Conservation (phyloP, 495 filamentous ascomycete species). For the Aspergillus taichungensis region DNA sequence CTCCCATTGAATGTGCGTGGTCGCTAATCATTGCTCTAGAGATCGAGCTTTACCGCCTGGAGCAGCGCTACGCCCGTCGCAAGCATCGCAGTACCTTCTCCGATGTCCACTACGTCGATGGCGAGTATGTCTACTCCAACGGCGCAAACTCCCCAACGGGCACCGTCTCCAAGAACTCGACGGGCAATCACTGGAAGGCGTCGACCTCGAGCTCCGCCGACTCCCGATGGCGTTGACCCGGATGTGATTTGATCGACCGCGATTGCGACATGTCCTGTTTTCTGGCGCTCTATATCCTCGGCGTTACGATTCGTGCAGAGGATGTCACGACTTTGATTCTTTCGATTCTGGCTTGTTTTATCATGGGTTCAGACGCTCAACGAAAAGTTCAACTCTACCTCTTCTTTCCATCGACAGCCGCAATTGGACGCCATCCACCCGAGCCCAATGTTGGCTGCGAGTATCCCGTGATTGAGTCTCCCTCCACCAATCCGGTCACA, state of each 20-base stretch:
- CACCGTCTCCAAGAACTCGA: constrained; percentile 36
- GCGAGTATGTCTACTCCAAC: constrained; percentile 70
- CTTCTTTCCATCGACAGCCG: too few relatives aligned
- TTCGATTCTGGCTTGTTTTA: background rate
- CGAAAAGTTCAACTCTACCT: background rate
- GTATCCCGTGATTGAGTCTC: too few relatives aligned
- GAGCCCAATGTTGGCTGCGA: too few relatives aligned
- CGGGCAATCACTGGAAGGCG: constrained; percentile 30
- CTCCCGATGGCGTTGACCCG: constrained; percentile 21
- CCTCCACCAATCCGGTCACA: too few relatives aligned
- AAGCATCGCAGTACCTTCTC: constrained; percentile 80
- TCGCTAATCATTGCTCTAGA: constrained; percentile 30
- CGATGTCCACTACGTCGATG: constrained; percentile 82
- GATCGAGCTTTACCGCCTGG: constrained; percentile 83
- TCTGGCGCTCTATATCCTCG: constrained; percentile 11
- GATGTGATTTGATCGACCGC: background rate
- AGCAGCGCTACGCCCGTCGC: constrained; percentile 83
- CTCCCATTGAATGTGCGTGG: background rate
- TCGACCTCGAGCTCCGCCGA: constrained; percentile 24
- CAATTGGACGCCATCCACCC: too few relatives aligned
- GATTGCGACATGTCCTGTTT: constrained; percentile 2
- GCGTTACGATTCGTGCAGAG: constrained; percentile 16
- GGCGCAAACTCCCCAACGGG: constrained; percentile 30
- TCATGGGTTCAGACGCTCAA: too few relatives aligned
- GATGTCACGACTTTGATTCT: constrained; percentile 8